Evolutionary conservation across 2,329 filamentous ascomycete genomes (phyloP).

Genomic region (Cryphonectria radicalis): DNA sequence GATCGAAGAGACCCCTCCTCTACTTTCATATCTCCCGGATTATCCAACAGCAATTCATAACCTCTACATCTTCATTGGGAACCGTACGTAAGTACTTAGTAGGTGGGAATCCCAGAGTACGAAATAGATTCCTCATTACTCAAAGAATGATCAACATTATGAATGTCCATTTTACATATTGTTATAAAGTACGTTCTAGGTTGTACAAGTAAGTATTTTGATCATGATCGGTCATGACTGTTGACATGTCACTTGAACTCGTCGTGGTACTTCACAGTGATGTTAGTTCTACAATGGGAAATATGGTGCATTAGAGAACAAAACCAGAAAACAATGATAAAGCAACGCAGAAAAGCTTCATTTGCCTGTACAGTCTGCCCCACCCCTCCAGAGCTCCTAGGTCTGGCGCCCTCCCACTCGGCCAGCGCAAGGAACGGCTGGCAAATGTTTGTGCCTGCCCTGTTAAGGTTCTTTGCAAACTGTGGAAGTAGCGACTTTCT

Average conservation of each 20-base stretch:
- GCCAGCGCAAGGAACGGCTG: neutral
- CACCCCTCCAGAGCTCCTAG: neutral
- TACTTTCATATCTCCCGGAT: accelerated
- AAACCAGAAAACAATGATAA: neutral
- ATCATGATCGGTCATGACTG: too few relatives aligned
- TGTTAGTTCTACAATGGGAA: too few relatives aligned
- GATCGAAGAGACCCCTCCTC: neutral
- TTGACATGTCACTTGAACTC: too few relatives aligned
- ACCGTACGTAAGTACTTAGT: neutral
- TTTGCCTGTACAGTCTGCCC: neutral
- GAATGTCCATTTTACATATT: too few relatives aligned
- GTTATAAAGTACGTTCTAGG: too few relatives aligned
- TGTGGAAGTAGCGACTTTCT: neutral
- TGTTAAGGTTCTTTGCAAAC: neutral
- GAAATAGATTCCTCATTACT: too few relatives aligned
- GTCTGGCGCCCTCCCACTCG: too few relatives aligned
- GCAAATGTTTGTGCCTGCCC: neutral
- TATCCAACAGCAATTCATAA: neutral
- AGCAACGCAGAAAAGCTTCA: neutral
- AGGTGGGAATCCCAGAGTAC: neutral
- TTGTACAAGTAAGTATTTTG: too few relatives aligned
- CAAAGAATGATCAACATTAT: too few relatives aligned
- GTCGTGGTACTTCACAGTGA: too few relatives aligned
- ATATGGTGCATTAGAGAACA: neutral
- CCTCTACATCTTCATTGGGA: neutral